Base-by-base conservation (phyloP, 306 rosid species). In the Phaseolus lunatus region DNA sequence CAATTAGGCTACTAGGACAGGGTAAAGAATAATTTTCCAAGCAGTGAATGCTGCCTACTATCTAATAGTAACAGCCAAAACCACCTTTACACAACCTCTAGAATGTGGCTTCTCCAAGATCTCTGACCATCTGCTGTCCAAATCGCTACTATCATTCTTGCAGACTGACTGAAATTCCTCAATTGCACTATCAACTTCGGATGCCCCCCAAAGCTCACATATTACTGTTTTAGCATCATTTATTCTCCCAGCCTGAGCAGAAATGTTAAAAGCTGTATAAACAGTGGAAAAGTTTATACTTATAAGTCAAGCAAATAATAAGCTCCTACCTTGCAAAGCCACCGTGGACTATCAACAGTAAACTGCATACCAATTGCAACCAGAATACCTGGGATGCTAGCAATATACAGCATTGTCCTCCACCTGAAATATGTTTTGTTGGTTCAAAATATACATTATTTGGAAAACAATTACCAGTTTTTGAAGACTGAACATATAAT, bases 331-430 rank as follows among this genome's bases (percentile, higher is more conserved):
- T 91, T 93, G 86, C 93, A 91, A 56, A 93, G 89, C 97, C 98
- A 93, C 73, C 97, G 93, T 37, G 98, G 98, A 77, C 98, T 93
- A 52, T 93, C 98, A 45, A 91, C 94, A 69, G 98, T 82, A 88
- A 88, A 91, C 86, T 88, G 94, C 96, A 93, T 93, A 44, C 96
- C 97, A 80, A 91, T 79, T 19, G 87, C 88, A 49, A 93, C 84
- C 62, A 90, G 10, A 80, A 91, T 73, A 41, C 92, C 94, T 26
- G 97, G 98, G 75, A 91, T 59, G 76, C 96, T 89, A 77, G 98
- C 97, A 72, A 88, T 82, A 73, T 91, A 93, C 35, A 93, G 80
- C 90, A 93, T 87, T 57, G 89, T 84, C 87, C 98, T 90, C 98
- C 98, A 93, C 98, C 98, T 93, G 89, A 80, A 82, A 83, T 52